These are phyloP conservation scores for Jamesozyma spencerorum DNA, from an alignment of 805 yeast genomes.

Conservation along the genomic window DNA sequence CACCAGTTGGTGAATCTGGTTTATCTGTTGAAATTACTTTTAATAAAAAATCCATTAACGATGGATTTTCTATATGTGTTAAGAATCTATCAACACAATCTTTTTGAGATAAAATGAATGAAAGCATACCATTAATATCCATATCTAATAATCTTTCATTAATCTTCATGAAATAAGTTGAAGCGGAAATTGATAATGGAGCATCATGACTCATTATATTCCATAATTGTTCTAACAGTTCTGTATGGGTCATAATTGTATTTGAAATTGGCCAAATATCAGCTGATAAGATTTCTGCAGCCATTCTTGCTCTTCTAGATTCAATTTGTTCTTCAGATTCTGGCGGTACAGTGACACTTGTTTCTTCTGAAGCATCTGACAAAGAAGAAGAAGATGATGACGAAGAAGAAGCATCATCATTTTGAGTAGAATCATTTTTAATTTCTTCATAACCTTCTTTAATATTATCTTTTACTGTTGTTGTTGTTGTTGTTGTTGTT, in stretches of 20 bases:
- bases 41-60: constrained; percentile 84
- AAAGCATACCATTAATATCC: constrained; percentile 69
- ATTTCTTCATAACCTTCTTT: constrained; percentile 5
- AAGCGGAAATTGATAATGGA: constrained; percentile 63
- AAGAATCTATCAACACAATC: constrained; percentile 70
- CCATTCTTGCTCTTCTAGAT: constrained; percentile 48
- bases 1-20: constrained; percentile 80
- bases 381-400: constrained; percentile 12
- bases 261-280: constrained; percentile 93
- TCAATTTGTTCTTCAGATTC: constrained; percentile 34
- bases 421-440: constrained; percentile 8
- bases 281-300: constrained; percentile 81
- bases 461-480: background rate
- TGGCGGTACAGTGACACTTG: constrained; percentile 27
- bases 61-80: constrained; percentile 82
- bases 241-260: constrained; percentile 68
- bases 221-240: constrained; percentile 67
- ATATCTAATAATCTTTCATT: constrained; percentile 84
- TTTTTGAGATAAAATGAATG: constrained; percentile 56
- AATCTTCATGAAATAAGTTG: constrained; percentile 84
- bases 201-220: constrained; percentile 55
- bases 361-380: constrained; percentile 16
- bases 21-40: constrained; percentile 89
- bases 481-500: too few relatives aligned
- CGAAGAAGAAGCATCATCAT: constrained; percentile 6